Evolutionary conservation across 1,284 basidiomycete species (phyloP), one percentile per base, ranked within the genome.

Genomic region (Rhizopogon hawkerae): DNA sequence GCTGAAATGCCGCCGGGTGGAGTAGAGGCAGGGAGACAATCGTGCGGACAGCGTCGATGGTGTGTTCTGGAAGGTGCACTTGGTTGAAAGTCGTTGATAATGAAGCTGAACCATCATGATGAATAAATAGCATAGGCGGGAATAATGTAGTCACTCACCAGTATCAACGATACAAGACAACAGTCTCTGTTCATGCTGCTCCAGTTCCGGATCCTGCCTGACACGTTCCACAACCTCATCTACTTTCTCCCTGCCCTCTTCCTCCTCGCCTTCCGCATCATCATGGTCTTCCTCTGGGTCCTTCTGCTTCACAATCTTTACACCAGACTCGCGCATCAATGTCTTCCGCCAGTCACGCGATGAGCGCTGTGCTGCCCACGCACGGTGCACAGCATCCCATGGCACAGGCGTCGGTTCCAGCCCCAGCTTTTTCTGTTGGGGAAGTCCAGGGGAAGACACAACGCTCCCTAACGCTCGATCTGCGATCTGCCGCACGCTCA

Each of bases 1-100:
- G 83, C 61, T 85, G 79, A 72, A 97, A 98, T 1, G 94, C 92
- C 43, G 82, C 76, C 2, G 94, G 94, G 62, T 93, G 85, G 29
- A 98, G 76, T 35, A 98, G 71, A 1, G 94, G 94, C 23, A 98
- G 70, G 1, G 92, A 94, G 14, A 97, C 92, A 58, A 97, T 85
- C 0, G 89, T 92, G 55, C 91, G 79, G 35, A 94, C 83, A 10
- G 89, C 85, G 64, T 95, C 92, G 47, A 93, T 86, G 0, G 90
- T 93, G 60, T 85, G 82, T 14, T 78, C 66, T 10, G 91, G 90
- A 31, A 95, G 76, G 63, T 93, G 89, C n/a, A 94, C 91, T 57
- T 92, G 85, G 45, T 73, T 72, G 66, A 94, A 94, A 0, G 85
- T 82, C 5, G 90, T 92, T n/a, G 83, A 76, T 69, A 90, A 80